Conservation (phyloP, 352 stramenopile genomes). For the Phytophthora multivora region DNA sequence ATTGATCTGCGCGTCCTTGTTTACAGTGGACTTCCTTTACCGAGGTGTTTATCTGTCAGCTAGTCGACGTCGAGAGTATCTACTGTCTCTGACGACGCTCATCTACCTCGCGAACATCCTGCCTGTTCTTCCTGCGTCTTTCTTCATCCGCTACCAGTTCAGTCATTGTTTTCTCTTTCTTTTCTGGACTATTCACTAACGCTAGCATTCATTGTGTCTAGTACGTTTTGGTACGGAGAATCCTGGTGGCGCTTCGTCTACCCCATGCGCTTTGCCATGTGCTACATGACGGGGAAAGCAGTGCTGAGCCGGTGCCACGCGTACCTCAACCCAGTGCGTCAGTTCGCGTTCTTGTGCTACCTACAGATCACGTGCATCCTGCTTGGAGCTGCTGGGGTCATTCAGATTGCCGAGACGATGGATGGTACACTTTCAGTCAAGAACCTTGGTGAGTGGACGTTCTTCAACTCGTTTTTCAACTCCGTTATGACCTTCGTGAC, state of each 20-base stretch:
- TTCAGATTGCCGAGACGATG: conserved; percentile 87
- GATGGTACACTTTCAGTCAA: conserved; percentile 54
- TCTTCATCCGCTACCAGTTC: conserved; percentile 78
- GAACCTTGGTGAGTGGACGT: conserved; percentile 82
- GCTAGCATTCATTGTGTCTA: conserved; percentile 21
- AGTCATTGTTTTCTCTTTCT: conserved; percentile 5
- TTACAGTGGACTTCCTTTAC: conserved; percentile 72
- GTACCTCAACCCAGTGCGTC: conserved; percentile 76
- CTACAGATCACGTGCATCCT: conserved; percentile 83
- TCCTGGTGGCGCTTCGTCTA: conserved; percentile 87
- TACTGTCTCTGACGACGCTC: conserved; percentile 63
- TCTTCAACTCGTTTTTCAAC: conserved; percentile 91
- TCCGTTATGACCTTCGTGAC: conserved; percentile 89
- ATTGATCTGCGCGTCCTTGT: conserved; percentile 65
- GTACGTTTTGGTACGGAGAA: conserved; percentile 78
- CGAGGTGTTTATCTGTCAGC: conserved; percentile 70
- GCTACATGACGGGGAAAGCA: conserved; percentile 74
- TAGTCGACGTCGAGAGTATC: conserved; percentile 65
- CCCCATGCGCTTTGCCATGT: conserved; percentile 82
- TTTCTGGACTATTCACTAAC: not conserved
- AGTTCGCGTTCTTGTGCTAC: conserved; percentile 86
- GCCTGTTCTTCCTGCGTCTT: conserved; percentile 76
- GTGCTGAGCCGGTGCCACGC: conserved; percentile 82
- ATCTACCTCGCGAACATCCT: conserved; percentile 70
- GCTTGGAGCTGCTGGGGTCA: conserved; percentile 75